Evolutionary conservation across 2,329 filamentous ascomycete genomes (phyloP).

Genomic region (Botrytis tulipae): DNA sequence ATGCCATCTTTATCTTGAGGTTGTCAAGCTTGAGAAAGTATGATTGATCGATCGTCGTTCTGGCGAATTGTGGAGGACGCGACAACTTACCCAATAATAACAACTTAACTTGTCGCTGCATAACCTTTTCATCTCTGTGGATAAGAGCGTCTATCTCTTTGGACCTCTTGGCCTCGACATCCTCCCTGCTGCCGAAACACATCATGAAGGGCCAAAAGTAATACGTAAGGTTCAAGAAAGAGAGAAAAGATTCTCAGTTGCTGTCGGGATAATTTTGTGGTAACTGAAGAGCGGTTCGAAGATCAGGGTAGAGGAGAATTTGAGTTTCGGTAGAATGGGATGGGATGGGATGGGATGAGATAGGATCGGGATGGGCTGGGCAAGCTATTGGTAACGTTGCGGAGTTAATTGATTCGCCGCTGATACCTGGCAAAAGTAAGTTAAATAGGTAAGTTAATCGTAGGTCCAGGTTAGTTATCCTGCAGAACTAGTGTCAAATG

Average conservation of each 20-base stretch:
- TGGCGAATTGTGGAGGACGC: conserved; percentile 20
- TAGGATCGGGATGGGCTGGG: background rate
- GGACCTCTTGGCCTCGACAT: conserved; percentile 53
- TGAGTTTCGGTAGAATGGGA: background rate
- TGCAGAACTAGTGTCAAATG: background rate
- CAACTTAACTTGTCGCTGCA: conserved; percentile 89
- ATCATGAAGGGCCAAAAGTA: conserved; percentile 44
- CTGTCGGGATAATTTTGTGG: background rate
- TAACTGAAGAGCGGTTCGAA: background rate
- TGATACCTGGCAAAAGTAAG: background rate
- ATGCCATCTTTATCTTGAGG: background rate
- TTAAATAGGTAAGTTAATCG: too few species aligned
- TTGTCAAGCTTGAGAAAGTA: background rate
- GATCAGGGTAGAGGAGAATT: background rate
- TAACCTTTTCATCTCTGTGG: conserved; percentile 81
- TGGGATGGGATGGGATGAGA: background rate
- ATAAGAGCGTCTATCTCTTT: conserved; percentile 84
- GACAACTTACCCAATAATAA: conserved; percentile 74
- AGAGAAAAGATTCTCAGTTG: background rate
- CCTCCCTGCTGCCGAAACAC: conserved; percentile 59
- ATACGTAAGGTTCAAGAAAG: background rate
- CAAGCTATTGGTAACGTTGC: background rate
- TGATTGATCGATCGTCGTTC: conserved; percentile 4
- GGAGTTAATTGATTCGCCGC: background rate
- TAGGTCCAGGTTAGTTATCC: background rate